Percentiles rank a stretch among this genome's conserved stretches.
Conservation (phyloP, 805 yeast genomes). For the Zygosaccharomyces gambellarensis region DNA sequence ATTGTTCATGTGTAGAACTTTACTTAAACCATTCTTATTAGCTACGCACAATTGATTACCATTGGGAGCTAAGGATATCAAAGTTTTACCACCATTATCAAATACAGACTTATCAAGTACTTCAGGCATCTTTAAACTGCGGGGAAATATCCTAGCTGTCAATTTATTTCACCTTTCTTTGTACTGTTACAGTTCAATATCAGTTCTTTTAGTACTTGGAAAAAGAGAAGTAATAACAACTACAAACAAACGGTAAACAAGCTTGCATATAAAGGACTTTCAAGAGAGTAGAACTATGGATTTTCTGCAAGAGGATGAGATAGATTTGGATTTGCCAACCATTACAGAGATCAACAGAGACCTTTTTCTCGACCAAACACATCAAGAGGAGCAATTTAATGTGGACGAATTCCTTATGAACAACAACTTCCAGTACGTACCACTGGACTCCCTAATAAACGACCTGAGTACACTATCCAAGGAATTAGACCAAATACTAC, state of each 20-base stretch:
- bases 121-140: conserved; percentile 6
- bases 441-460: conserved; percentile 28
- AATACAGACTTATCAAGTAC: conserved; percentile 26
- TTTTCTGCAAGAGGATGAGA: conserved; percentile 21
- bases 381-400: conserved; percentile 17
- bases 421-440: conserved; percentile 32
- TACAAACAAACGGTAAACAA: not conserved
- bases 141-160: not conserved
- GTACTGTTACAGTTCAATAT: not conserved
- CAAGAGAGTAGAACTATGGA: conserved; percentile 16
- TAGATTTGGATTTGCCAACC: conserved; percentile 25
- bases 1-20: conserved; percentile 43
- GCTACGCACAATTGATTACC: conserved; percentile 43
- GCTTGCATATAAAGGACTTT: not conserved
- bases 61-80: conserved; percentile 22
- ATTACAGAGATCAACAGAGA: conserved; percentile 28
- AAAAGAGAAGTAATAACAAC: not conserved
- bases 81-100: conserved; percentile 32
- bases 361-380: conserved; percentile 24
- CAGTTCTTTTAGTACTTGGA: not conserved
- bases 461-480: conserved; percentile 24
- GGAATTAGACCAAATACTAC: conserved; percentile 23
- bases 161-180: not conserved
- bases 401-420: conserved; percentile 29
- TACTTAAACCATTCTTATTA: conserved; percentile 51